Conservation (phyloP, 345 rosid genomes). For the Ceriops tagal region DNA sequence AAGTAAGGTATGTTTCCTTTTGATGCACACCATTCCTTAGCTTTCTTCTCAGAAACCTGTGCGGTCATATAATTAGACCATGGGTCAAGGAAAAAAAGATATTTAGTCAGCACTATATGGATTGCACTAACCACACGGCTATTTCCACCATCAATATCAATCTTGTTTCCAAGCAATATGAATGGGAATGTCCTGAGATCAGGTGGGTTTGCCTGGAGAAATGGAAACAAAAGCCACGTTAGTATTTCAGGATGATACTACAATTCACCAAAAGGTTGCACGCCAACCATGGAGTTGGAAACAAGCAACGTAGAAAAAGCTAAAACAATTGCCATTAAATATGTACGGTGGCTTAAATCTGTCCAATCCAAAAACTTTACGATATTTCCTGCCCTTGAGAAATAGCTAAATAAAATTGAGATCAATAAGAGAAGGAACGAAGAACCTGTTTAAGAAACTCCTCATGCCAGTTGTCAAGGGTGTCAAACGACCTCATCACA, state of each 20-base stretch:
- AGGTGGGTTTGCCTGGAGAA: slow-evolving; percentile 71
- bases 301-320: neutral
- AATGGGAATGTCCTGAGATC: slow-evolving; percentile 76
- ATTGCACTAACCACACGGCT: slow-evolving; percentile 81
- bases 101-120: neutral
- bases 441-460: slow-evolving; percentile 96
- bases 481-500: slow-evolving; percentile 78
- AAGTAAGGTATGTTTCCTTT: slow-evolving; percentile 86
- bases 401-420: neutral
- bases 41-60: slow-evolving; percentile 97
- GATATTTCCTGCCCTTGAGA: no score
- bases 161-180: slow-evolving; percentile 90
- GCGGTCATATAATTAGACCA: slow-evolving; percentile 5
- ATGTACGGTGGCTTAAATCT: neutral
- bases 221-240: slow-evolving; percentile 18
- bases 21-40: slow-evolving; percentile 90
- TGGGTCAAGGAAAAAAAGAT: neutral
- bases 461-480: slow-evolving; percentile 94
- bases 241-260: slow-evolving; percentile 4
- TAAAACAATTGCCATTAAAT: neutral
- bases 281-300: neutral
- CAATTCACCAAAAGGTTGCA: neutral
- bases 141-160: slow-evolving; percentile 97
- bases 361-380: neutral
- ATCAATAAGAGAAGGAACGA: neutral